These are phyloP conservation scores for Hirsutella thompsonii DNA, from an alignment of 2,329 filamentous ascomycete species.

Conservation along the genomic window DNA sequence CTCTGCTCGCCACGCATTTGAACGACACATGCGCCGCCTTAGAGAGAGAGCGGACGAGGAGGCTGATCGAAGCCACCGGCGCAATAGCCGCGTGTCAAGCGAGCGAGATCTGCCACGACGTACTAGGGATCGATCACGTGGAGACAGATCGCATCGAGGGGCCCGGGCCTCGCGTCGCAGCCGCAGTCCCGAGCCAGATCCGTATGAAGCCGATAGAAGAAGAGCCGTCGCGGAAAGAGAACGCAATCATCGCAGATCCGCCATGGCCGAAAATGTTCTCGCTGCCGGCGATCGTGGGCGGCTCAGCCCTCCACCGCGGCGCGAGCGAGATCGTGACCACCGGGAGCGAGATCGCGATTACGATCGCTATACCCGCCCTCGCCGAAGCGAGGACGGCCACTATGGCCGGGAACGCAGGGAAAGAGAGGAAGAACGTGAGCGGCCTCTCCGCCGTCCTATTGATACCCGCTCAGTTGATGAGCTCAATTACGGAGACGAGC, in stretches of 20 bases:
- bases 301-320: conserved; percentile 26
- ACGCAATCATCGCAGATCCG: conserved; percentile 76
- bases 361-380: conserved; percentile 4
- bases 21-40: conserved; percentile 82
- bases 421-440: conserved; percentile 81
- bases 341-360: conserved; percentile 25
- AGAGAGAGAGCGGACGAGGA: conserved; percentile 87
- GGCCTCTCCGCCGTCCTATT: conserved; percentile 67
- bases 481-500: conserved; percentile 77
- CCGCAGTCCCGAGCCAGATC: conserved; percentile 81
- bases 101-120: conserved; percentile 46
- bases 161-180: conserved; percentile 51
- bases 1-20: conserved; percentile 69
- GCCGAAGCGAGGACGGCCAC: conserved; percentile 21
- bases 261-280: conserved; percentile 51
- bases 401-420: conserved; percentile 63
- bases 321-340: conserved; percentile 29
- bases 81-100: conserved; percentile 40
- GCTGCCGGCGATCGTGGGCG: conserved; percentile 38
- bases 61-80: conserved; percentile 49
- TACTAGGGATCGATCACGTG: conserved; percentile 43
- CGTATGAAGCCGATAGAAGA: conserved; percentile 89
- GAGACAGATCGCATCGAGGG: conserved; percentile 51
- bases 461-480: conserved; percentile 73
- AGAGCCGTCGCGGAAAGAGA: conserved; percentile 91